phyloP scores from a whole-genome alignment of 1,139 yeast species.

The Saccharomyces pastorianus region DNA sequence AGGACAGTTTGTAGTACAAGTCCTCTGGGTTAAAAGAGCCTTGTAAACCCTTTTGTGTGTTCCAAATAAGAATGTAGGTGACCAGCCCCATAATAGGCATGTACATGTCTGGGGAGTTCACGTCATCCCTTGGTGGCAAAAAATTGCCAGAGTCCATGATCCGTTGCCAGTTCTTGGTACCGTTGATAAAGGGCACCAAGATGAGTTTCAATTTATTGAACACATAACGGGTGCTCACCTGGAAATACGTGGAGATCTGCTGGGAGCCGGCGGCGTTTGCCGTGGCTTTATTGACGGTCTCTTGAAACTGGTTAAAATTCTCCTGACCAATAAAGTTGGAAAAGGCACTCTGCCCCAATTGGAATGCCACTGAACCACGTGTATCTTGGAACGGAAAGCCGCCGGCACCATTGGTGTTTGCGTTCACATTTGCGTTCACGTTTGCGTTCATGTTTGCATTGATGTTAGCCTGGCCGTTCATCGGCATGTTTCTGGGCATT shows the following conservation, averaged over 20 bases:
- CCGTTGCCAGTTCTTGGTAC: constrained; percentile 58
- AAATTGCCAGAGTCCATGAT: constrained; percentile 36
- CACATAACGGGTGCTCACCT: constrained; percentile 85
- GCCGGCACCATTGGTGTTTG: constrained; percentile 4
- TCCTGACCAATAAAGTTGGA: constrained; percentile 33
- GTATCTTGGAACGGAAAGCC: constrained; percentile 54
- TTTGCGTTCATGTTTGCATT: background rate
- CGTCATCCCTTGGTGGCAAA: constrained; percentile 41
- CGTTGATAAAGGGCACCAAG: constrained; percentile 76
- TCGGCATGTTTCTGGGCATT: constrained; percentile 7
- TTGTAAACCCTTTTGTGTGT: constrained; percentile 74
- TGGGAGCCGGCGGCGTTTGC: constrained; percentile 17
- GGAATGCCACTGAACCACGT: constrained; percentile 77
- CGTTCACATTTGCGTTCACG: background rate
- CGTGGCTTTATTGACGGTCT: constrained; percentile 25
- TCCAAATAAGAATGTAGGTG: constrained; percentile 80
- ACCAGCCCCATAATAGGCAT: constrained; percentile 90
- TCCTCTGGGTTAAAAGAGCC: constrained; percentile 92
- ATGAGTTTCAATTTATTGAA: constrained; percentile 63
- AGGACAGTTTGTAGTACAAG: constrained; percentile 83
- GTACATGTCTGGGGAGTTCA: constrained; percentile 93
- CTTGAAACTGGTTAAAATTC: constrained; percentile 29
- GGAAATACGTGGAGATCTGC: constrained; percentile 57
- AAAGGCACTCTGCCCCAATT: constrained; percentile 79
- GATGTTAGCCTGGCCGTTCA: background rate